Evolutionary conservation across 2,329 filamentous ascomycete genomes (phyloP), one percentile per base, ranked within the genome.

Genomic region (Fusarium succisae): DNA sequence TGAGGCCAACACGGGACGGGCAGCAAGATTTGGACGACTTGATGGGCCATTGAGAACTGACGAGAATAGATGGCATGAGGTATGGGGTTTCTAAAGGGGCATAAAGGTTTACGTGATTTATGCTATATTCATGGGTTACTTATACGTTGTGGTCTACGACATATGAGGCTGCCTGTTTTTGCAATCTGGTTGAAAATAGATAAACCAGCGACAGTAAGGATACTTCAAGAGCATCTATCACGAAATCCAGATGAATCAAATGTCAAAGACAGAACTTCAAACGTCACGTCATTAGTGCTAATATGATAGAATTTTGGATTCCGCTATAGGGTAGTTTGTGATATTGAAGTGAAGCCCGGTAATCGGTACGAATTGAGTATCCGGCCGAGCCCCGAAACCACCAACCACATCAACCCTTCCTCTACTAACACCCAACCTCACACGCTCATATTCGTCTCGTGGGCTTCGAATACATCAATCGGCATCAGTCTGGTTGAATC

Each of bases 11-110:
- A 90, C 90, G 4, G 88, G 89, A 3, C 77, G 79, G 39, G 82
- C 87, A 22, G 91, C 92, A 15, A 86, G 92, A 61, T 91, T 92
- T 77, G 93, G 93, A 4, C 85, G 85, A 41, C 84, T 94, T 28
- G 84, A 88, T 54, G 90, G 90, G 3, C 90, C 91, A 9, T 79
- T 94, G 76, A 86, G 89, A 61, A 83, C 85, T 38, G 87, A 90
- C 69, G 84, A 86, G 67, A 82, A 82, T 75, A 82, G 89, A 57
- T 95, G 93, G 93, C 84, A 85, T 28, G 86, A 90, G 74, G 90
- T 95, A 50, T 94, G 92, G 92, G 88, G 86, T 2, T 80, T 83
- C 30, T 76, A 64, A 59, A 45, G 59, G 22, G 14, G 35, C 39
- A 5, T n/a, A 41, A 35, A 30, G 20, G 15, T 28, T 20, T 30